Percentiles rank a stretch among this genome's conserved stretches.
These are phyloP conservation scores for Celoporthe dispersa DNA, from an alignment of 2,329 filamentous ascomycete genomes.

Conservation along the genomic window DNA sequence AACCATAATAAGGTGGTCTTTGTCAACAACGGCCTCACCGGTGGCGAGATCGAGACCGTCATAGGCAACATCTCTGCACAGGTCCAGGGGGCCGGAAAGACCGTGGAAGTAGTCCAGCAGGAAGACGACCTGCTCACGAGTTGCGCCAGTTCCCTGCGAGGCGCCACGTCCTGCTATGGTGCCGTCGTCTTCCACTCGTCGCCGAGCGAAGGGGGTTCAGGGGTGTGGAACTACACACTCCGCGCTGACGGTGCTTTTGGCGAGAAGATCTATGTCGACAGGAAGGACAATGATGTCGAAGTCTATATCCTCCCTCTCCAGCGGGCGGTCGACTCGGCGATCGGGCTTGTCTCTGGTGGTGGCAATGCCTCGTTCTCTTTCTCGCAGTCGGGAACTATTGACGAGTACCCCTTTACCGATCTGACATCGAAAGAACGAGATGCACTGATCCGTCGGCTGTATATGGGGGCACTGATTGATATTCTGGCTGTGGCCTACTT, in stretches of 20 bases:
- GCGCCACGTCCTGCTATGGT: conserved; percentile 73
- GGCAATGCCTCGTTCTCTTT: conserved; percentile 29
- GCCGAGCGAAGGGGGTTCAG: conserved; percentile 58
- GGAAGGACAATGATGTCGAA: conserved; percentile 64
- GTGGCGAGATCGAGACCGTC: conserved; percentile 73
- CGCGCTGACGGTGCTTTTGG: conserved; percentile 65
- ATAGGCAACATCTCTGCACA: conserved; percentile 66
- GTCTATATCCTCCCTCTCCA: conserved; percentile 72
- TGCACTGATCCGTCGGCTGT: conserved; percentile 67
- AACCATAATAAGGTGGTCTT: conserved; percentile 69
- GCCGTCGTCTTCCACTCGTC: conserved; percentile 74
- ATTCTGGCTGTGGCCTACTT: conserved; percentile 81
- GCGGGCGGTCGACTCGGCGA: conserved; percentile 68
- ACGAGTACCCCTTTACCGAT: conserved; percentile 79
- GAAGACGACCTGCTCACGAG: conserved; percentile 36
- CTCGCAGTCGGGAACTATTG: conserved; percentile 27
- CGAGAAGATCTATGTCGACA: conserved; percentile 56
- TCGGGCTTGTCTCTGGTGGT: conserved; percentile 50
- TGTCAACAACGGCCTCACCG: conserved; percentile 72
- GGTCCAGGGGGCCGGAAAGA: conserved; percentile 47
- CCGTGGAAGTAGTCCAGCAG: conserved; percentile 33
- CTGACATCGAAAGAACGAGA: conserved; percentile 69
- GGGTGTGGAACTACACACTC: conserved; percentile 74
- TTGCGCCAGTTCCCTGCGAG: conserved; percentile 64
- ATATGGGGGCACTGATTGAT: conserved; percentile 74